Base-by-base conservation (phyloP, 495 filamentous ascomycete species). In the Aspergillus mulundensis region DNA sequence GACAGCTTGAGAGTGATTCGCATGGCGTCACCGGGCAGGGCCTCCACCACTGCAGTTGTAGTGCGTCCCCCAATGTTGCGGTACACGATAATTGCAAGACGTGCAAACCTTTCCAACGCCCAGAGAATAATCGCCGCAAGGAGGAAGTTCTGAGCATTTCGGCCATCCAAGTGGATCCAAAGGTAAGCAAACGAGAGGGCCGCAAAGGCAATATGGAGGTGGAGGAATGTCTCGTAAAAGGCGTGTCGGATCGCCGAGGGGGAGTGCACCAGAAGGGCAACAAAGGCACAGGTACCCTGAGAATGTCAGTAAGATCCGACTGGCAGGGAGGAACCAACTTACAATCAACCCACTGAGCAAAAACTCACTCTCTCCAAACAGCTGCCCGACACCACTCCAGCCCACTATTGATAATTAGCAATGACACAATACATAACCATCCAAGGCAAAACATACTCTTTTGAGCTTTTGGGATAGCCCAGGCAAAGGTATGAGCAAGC, bases 201-300 rank as follows among this genome's bases (percentile, higher is more conserved):
- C 14, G 83, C 88, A 14, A 91, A 67, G 21, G 82, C 73, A 59
- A 95, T 88, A 69, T 98, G 94, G 20, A 87, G 62, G 60, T 88
- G 84, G 54, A 97, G 77, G 73, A 97, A 98, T 0, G 87, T 89
- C 71, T 97, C 95, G 70, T 98, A 97, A 71, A 95, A 96, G 16
- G 93, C 92, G 69, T 96, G 93, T 34, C 94, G 84, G 41, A 98
- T 62, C 4, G 89, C 81, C 1, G 89, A 89, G 12, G 86, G 75
- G 24, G 91, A 87, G 44, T 82, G 79, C 23, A 87, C 57, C 30
- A 91, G 62, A 54, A 91, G 71, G 14, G 80, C 81, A 15, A 82
- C 64, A 14, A 81, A 80, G 7, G 76, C 81, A 41, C 53, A 57
- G 10, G 71, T 65, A 43, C 69, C 72, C 78, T 81, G 43, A 18